Evolutionary conservation across 2,329 filamentous ascomycete species (phyloP).

Genomic region (Fusarium decemcellulare): DNA sequence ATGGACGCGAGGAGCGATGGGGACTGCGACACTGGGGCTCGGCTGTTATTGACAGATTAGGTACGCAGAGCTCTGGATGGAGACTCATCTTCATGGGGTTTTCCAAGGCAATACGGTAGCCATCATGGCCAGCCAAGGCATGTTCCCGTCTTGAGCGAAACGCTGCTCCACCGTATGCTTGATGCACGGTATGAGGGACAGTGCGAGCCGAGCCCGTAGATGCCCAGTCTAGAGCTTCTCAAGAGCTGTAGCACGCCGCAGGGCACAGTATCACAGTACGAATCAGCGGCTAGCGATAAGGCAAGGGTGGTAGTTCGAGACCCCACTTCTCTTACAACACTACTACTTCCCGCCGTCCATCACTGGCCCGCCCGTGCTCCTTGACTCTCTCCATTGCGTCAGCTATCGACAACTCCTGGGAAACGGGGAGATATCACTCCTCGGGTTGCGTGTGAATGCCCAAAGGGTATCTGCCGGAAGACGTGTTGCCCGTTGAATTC

Average conservation of each 20-base stretch:
- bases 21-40: constrained; percentile 4
- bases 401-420: constrained; percentile 27
- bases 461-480: background rate
- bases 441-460: constrained; percentile 10
- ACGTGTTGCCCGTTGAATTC: constrained; percentile 18
- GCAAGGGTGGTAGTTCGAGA: constrained; percentile 15
- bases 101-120: constrained; percentile 32
- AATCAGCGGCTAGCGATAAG: constrained; percentile 31
- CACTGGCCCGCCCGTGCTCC: constrained; percentile 27
- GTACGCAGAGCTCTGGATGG: constrained; percentile 21
- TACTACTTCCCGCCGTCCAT: constrained; percentile 40
- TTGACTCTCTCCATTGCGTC: constrained; percentile 39
- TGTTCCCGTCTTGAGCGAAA: constrained; percentile 36
- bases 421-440: constrained; percentile 14
- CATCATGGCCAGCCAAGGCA: constrained; percentile 34
- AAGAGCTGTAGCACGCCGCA: background rate
- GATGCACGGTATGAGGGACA: constrained; percentile 22
- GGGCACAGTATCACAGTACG: constrained; percentile 23
- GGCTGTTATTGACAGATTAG: constrained; percentile 20
- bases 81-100: constrained; percentile 30
- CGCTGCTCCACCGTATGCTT: constrained; percentile 30
- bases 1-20: constrained; percentile 11
- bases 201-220: background rate
- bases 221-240: background rate
- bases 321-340: constrained; percentile 37